Conservation (phyloP, 192 early-diverging fungal species). For the Coemansia sp. region DNA sequence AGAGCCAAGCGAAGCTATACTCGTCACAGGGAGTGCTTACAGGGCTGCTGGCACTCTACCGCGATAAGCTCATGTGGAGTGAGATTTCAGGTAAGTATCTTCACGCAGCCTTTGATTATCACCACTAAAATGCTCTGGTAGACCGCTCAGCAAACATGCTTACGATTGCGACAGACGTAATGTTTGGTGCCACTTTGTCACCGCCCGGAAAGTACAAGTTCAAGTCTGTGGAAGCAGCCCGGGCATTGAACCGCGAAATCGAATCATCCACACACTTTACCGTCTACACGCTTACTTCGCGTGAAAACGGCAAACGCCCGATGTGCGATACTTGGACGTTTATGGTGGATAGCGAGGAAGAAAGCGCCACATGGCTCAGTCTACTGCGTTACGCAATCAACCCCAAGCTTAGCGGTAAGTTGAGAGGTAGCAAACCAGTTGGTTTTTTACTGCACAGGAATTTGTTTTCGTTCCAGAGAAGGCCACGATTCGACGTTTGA, state of each 20-base stretch:
- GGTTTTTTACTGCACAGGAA: not conserved
- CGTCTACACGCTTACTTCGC: conserved; percentile 45
- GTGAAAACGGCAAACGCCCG: conserved; percentile 40
- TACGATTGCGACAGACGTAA: conserved; percentile 42
- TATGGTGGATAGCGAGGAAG: conserved; percentile 41
- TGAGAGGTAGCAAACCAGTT: not conserved
- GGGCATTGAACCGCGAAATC: conserved; percentile 23
- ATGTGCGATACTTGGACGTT: conserved; percentile 54
- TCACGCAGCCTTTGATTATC: not conserved
- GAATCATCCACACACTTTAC: conserved; percentile 52
- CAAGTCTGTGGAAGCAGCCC: conserved; percentile 46
- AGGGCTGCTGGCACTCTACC: conserved; percentile 42
- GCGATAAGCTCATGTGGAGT: conserved; percentile 38
- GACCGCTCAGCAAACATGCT: conserved; percentile 45
- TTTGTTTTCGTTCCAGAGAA: too few relatives aligned
- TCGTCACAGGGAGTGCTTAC: conserved; percentile 46
- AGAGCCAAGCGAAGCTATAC: conserved; percentile 43
- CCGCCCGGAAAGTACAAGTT: conserved; percentile 50
- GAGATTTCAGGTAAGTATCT: conserved; percentile 42
- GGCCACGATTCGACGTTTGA: too few relatives aligned
- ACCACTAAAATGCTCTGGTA: conserved; percentile 2
- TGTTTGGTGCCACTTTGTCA: conserved; percentile 51
- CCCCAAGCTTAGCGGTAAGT: conserved; percentile 34
- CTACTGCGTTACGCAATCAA: conserved; percentile 41
- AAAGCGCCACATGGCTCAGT: conserved; percentile 38